These are phyloP conservation scores for Penicillium waksmanii DNA, from an alignment of 495 filamentous ascomycete genomes.

Conservation along the genomic window DNA sequence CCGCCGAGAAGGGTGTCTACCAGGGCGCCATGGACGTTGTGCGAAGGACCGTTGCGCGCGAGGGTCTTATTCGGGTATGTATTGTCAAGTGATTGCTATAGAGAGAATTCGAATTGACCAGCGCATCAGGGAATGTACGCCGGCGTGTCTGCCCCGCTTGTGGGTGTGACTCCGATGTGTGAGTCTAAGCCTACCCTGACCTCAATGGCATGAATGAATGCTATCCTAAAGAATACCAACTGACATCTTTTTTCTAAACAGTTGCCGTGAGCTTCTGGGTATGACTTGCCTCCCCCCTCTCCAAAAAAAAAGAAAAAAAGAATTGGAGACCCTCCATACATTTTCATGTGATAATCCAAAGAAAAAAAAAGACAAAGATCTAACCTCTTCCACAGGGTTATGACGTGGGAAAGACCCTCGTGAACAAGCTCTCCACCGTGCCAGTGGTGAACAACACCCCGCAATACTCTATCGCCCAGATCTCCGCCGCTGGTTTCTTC, in stretches of 20 bases:
- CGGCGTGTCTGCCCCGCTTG: conserved; percentile 92
- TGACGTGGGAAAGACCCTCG: conserved; percentile 88
- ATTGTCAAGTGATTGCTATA: neutral
- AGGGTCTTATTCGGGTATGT: conserved; percentile 71
- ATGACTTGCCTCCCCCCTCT: conserved; percentile 23
- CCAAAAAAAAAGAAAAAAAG: neutral
- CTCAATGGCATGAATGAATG: conserved; percentile 6
- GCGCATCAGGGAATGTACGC: conserved; percentile 78
- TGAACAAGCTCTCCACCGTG: conserved; percentile 68
- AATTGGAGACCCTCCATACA: neutral
- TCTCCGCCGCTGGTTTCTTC: conserved; percentile 95
- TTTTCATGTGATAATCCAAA: conserved; percentile 1
- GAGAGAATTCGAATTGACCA: neutral
- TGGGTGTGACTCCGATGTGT: conserved; percentile 99
- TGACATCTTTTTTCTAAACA: conserved; percentile 35
- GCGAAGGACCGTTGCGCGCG: conserved; percentile 79
- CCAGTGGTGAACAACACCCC: conserved; percentile 61
- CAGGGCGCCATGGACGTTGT: conserved; percentile 90
- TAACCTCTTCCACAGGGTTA: conserved; percentile 65
- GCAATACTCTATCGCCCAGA: conserved; percentile 78
- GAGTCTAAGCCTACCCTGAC: conserved; percentile 42
- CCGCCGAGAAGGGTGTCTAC: conserved; percentile 92
- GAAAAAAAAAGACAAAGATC: neutral
- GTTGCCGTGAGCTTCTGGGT: conserved; percentile 97
- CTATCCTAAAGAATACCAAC: neutral